Base-by-base conservation (phyloP, 306 rosid species). In the Coriaria nepalensis region DNA sequence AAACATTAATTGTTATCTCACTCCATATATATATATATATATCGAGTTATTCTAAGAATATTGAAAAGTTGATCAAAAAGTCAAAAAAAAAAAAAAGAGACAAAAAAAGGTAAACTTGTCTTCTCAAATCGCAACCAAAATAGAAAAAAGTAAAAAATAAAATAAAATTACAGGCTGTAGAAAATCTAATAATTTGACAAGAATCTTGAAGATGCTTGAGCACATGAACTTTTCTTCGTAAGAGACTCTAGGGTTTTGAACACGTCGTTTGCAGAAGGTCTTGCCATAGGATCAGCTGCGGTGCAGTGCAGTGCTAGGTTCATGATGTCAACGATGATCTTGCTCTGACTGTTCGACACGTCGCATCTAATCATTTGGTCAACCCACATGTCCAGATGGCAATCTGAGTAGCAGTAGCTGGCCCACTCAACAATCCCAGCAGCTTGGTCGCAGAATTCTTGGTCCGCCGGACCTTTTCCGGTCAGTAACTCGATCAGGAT, bases 361-460 rank as follows among this genome's bases (percentile, higher is more conserved):
- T 49, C 0, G 6, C 60, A 87, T 37, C 68, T 66, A 20, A 85
- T 73, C 49, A 36, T 37, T 6, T 64, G 59, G 59, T 82, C 95
- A 2, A 81, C 61, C 98, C 96, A 90, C 68, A 52, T 57, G 62
- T 90, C 87, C 42, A 78, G 56, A 48, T 69, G 81, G 53, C 85
- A 75, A 6, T 85, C 83, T 4, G 93, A 67, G 62, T 90, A 90
- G 57, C 87, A 81, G 45, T 75, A 75, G 2, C 83, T 68, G 49
- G 98, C 96, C 98, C 98, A 90, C 58, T 85, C 94, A 0, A 90
- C 87, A 6, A 85, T 67, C 37, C 35, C 61, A 29, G 12, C 48
- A 41, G 62, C 65, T 12, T 72, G 72, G 55, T 37, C 50, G 33
- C 81, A 73, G 40, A 58, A 50, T 58, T 84, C 84, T 15, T 40